phyloP scores from a whole-genome alignment of 1,139 yeast species.

The Chernovozyma sophiae-reginae region DNA sequence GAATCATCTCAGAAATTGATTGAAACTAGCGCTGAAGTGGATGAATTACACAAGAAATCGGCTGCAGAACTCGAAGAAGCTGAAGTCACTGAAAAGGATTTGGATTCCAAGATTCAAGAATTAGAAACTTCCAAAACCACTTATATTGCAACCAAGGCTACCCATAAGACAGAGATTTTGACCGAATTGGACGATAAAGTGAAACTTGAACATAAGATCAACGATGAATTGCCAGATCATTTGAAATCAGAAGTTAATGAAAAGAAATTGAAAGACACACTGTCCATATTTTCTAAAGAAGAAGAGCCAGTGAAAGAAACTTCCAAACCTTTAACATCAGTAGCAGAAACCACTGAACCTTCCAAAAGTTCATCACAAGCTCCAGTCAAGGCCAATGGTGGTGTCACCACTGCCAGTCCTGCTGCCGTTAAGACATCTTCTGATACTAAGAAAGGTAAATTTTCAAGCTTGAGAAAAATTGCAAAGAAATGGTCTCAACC shows the following conservation, averaged over 20 bases:
- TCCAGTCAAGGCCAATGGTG: constrained; percentile 8
- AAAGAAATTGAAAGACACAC: constrained; percentile 36
- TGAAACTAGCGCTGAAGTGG: constrained; percentile 30
- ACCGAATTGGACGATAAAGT: constrained; percentile 30
- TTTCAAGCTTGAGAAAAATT: neutral
- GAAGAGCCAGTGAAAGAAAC: constrained; percentile 14
- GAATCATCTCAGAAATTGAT: constrained; percentile 27
- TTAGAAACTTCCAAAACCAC: constrained; percentile 28
- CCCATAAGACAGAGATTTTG: constrained; percentile 32
- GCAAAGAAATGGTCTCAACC: constrained; percentile 3
- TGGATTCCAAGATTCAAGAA: constrained; percentile 28
- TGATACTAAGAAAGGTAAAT: neutral
- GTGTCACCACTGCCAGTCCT: constrained; percentile 6
- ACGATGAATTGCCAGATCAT: constrained; percentile 51
- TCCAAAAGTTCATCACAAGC: constrained; percentile 14
- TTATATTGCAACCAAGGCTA: constrained; percentile 25
- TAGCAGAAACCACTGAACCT: constrained; percentile 10
- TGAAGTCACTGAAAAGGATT: constrained; percentile 23
- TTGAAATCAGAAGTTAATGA: constrained; percentile 42
- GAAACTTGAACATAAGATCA: constrained; percentile 42
- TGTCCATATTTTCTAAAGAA: constrained; percentile 34
- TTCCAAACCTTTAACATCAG: constrained; percentile 11
- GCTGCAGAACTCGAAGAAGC: constrained; percentile 23
- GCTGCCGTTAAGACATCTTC: constrained; percentile 2
- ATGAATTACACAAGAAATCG: constrained; percentile 24